Evolutionary conservation across 352 stramenopile genomes (phyloP), one percentile per base, ranked within the genome.

Genomic region (Thalassiosira gravida): DNA sequence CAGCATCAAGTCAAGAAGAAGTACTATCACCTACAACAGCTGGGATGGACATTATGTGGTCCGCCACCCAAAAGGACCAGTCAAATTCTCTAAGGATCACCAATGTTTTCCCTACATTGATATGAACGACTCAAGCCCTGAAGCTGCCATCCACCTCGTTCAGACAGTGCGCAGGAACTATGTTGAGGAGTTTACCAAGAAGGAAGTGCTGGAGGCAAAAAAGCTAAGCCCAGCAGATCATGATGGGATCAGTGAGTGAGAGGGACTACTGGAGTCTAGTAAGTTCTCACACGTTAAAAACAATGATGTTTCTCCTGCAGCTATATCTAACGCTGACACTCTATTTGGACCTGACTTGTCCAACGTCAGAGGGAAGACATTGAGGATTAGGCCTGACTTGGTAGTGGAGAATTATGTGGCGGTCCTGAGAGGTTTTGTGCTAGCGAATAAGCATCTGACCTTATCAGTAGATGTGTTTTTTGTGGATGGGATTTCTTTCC

Each of bases 401-500:
- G 11, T 46, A 62, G 29, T 22, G 55, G 24, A 92, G 64, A 27
- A 90, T 64, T 14, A 93, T 46, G 0, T 59, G 3, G 20, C 3
- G 14, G 27, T 59, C 1, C 50, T 22, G 22, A 59, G 24, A 37
- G 24, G 37, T n/a, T 13, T 35, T 2, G 13, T 37, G 5, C 8
- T 39, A n/a, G 24, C 6, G 20, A 35, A 24, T 18, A 16, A 37
- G 6, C 9, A 39, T 16, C 1, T 59, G 2, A 59, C 50, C 13
- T 5, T 59, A 22, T 5, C 20, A 16, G 24, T 22, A 1, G 50
- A 59, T 18, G 25, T 59, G 24, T 59, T 59, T 32, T 59, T 32
- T 20, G 25, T 59, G 2, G 50, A 59, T 37, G 24, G 24, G 14
- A 59, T 59, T 20, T 11, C 20, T 11, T 20, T 59, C 8, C 24